Percentiles rank a stretch among this genome's conserved stretches.
These are phyloP conservation scores for Suillus occidentalis DNA, from an alignment of 768 basidiomycete genomes.

Conservation along the genomic window DNA sequence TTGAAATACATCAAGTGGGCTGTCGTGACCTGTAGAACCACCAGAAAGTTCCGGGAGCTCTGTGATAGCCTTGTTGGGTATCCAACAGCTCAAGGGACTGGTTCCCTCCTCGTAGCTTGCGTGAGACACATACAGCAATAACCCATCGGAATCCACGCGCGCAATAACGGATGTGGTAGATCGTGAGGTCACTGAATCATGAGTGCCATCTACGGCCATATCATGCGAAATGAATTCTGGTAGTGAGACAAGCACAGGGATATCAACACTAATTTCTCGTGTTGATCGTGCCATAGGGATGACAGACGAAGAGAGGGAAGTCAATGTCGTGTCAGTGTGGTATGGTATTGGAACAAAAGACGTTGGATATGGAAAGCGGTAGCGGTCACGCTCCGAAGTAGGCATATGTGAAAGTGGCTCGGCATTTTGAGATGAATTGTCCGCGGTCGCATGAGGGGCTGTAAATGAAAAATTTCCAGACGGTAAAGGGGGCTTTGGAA, in stretches of 20 bases:
- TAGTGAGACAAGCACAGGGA: constrained; percentile 29
- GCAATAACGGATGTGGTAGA: constrained; percentile 27
- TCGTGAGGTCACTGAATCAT: constrained; percentile 11
- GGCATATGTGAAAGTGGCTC: constrained; percentile 16
- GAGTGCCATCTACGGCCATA: constrained; percentile 54
- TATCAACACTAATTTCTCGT: constrained; percentile 45
- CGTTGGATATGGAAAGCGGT: constrained; percentile 72
- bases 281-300: constrained; percentile 53
- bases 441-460: constrained; percentile 1
- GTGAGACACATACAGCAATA: constrained; percentile 75
- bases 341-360: constrained; percentile 73
- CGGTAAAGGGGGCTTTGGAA: constrained; percentile 51
- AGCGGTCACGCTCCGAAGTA: constrained; percentile 27
- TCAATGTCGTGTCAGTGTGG: constrained; percentile 58
- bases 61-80: constrained; percentile 45
- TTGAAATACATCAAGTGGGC: constrained; percentile 34
- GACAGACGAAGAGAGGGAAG: constrained; percentile 46
- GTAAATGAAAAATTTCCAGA: constrained; percentile 29
- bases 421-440: constrained; percentile 4
- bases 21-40: constrained; percentile 10
- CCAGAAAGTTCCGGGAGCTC: neutral
- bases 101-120: constrained; percentile 81
- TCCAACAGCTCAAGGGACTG: constrained; percentile 78
- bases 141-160: constrained; percentile 61
- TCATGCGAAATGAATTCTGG: constrained; percentile 17